Evolutionary conservation across 2,329 filamentous ascomycete genomes (phyloP).

Genomic region (Penicillium sp.): DNA sequence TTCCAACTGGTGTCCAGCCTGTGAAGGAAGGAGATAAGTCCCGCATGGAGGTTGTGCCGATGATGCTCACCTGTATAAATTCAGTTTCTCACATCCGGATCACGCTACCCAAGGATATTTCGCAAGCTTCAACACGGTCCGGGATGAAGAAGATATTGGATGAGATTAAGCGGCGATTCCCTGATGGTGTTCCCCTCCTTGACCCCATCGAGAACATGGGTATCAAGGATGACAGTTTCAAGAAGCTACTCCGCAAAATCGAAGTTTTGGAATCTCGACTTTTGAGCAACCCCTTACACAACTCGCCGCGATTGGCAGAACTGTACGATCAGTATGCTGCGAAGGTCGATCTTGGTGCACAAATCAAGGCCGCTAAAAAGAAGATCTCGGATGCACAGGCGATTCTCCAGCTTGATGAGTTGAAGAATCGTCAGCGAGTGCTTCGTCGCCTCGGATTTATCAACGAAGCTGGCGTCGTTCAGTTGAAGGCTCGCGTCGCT

Average conservation of each 20-base stretch:
- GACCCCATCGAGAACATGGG: slow-evolving; percentile 97
- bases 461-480: slow-evolving; percentile 91
- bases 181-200: slow-evolving; percentile 83
- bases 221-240: slow-evolving; percentile 89
- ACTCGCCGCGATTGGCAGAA: slow-evolving; percentile 77
- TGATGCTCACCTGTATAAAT: slow-evolving; percentile 81
- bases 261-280: slow-evolving; percentile 92
- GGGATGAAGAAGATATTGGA: slow-evolving; percentile 66
- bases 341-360: slow-evolving; percentile 73
- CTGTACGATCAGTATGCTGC: slow-evolving; percentile 83
- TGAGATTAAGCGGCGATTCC: slow-evolving; percentile 84
- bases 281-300: slow-evolving; percentile 85
- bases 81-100: slow-evolving; percentile 81
- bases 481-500: slow-evolving; percentile 94
- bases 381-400: slow-evolving; percentile 81
- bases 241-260: slow-evolving; percentile 88
- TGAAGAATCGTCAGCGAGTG: slow-evolving; percentile 94
- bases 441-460: slow-evolving; percentile 92
- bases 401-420: slow-evolving; percentile 89
- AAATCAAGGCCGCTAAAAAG: slow-evolving; percentile 87
- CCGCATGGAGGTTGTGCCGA: slow-evolving; percentile 80
- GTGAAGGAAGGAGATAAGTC: slow-evolving; percentile 63
- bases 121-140: slow-evolving; percentile 66
- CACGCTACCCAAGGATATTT: slow-evolving; percentile 76
- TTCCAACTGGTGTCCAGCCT: slow-evolving; percentile 64